phyloP scores from a whole-genome alignment of 257 asterid genomes.

The Parsonsia alboflavescens region DNA sequence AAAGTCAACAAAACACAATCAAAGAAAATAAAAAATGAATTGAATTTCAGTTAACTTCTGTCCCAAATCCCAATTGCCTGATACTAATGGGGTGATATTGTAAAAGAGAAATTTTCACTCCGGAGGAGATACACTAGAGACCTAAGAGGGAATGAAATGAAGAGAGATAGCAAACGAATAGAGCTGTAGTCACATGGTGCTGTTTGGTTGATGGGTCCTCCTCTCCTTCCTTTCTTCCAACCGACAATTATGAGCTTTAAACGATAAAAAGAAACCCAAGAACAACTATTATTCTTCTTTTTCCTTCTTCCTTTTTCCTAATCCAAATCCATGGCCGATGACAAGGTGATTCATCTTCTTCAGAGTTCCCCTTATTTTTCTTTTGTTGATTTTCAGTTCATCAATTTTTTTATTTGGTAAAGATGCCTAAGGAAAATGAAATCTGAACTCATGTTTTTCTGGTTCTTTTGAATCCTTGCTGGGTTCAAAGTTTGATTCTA shows the following conservation, averaged over 20 bases:
- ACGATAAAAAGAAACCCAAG: slow-evolving; percentile 27
- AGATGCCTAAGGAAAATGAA: slow-evolving; percentile 44
- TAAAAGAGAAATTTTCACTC: neutral
- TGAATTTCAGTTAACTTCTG: neutral
- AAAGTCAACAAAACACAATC: too few species aligned
- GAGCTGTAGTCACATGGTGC: slow-evolving; percentile 77
- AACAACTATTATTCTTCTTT: slow-evolving; percentile 19
- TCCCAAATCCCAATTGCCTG: neutral
- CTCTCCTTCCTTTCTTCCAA: slow-evolving; percentile 37
- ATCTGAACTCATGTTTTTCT: slow-evolving; percentile 27
- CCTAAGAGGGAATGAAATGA: too few species aligned
- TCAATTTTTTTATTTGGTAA: neutral
- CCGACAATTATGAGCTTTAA: slow-evolving; percentile 60
- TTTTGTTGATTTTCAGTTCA: slow-evolving; percentile 15
- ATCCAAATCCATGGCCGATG: slow-evolving; percentile 22
- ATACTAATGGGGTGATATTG: neutral
- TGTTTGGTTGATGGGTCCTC: slow-evolving; percentile 47
- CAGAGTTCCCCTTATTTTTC: slow-evolving; percentile 14
- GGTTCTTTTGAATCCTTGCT: neutral
- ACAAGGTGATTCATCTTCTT: slow-evolving; percentile 17
- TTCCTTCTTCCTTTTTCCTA: slow-evolving; percentile 9
- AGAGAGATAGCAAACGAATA: slow-evolving; percentile 18
- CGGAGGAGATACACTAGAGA: neutral
- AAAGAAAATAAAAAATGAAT: too few species aligned
- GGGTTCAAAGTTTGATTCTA: neutral